These are phyloP conservation scores for Macadamia integrifolia DNA, from an alignment of 164 flowering plant species.

Conservation along the genomic window DNA sequence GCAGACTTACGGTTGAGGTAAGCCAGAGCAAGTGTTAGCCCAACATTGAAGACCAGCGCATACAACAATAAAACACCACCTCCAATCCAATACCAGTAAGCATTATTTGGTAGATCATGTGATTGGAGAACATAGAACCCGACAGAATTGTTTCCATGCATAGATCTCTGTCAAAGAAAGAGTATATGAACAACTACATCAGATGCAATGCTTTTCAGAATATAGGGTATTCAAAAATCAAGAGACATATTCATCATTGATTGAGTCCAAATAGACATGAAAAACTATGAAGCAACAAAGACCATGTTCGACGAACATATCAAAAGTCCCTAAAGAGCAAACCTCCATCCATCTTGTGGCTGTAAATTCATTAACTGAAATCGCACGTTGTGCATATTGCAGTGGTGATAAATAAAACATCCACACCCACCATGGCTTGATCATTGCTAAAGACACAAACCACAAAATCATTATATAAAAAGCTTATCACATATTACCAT, in stretches of 20 bases:
- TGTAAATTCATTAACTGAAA: conserved; percentile 77
- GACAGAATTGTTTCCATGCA: conserved; percentile 32
- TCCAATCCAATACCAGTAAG: conserved; percentile 88
- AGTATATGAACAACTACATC: conserved; percentile 3
- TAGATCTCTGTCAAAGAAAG: conserved; percentile 41
- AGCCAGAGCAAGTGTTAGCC: conserved; percentile 57
- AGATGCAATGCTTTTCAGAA: background rate
- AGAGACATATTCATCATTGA: background rate
- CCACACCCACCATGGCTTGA: conserved; percentile 88
- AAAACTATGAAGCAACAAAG: background rate
- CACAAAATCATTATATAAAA: conserved; percentile 4
- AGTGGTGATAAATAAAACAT: conserved; percentile 85
- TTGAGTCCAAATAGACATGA: background rate
- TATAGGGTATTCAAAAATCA: background rate
- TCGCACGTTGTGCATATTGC: conserved; percentile 71
- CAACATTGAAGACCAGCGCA: conserved; percentile 49
- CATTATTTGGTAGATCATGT: conserved; percentile 43
- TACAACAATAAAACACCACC: conserved; percentile 50
- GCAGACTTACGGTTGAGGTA: conserved; percentile 63
- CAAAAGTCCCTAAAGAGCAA: conserved; percentile 3
- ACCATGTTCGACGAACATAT: background rate
- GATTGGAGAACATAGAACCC: conserved; percentile 51
- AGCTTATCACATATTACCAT: background rate
- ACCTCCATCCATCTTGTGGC: conserved; percentile 86
- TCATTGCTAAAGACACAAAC: conserved; percentile 33